phyloP scores from a whole-genome alignment of 495 filamentous ascomycete genomes.

The Neurospora terricola region DNA sequence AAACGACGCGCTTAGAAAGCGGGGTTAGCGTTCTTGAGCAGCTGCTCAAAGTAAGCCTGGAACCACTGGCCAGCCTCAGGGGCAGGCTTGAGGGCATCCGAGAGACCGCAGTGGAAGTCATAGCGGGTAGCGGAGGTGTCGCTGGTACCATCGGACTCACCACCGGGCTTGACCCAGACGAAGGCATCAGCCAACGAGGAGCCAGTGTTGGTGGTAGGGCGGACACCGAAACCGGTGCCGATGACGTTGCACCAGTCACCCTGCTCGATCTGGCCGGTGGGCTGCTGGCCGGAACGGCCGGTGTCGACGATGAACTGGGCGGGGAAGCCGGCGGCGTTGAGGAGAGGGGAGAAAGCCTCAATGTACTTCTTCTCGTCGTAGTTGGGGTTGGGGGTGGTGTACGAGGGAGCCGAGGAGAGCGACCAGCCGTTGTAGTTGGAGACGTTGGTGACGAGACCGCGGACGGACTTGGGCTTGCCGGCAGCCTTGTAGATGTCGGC shows the following conservation, averaged over 20 bases:
- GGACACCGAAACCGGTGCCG: conserved; percentile 63
- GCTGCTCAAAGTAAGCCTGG: conserved; percentile 67
- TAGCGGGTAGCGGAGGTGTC: conserved; percentile 53
- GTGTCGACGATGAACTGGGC: conserved; percentile 64
- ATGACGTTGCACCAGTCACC: conserved; percentile 82
- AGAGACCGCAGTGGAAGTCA: conserved; percentile 58
- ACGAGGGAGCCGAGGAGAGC: conserved; percentile 16
- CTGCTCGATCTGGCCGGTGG: conserved; percentile 50
- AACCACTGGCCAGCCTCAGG: conserved; percentile 75
- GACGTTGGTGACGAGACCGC: conserved; percentile 71
- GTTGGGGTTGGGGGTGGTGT: conserved; percentile 40
- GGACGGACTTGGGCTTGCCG: conserved; percentile 52
- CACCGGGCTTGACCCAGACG: conserved; percentile 79
- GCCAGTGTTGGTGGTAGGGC: conserved; percentile 55
- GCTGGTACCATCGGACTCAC: conserved; percentile 70
- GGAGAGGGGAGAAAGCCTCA: conserved; percentile 54
- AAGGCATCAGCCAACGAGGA: conserved; percentile 59
- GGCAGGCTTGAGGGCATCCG: conserved; percentile 51
- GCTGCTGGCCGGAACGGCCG: conserved; percentile 59
- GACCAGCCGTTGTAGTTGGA: conserved; percentile 68
- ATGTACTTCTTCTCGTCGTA: conserved; percentile 66
- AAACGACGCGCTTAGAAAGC: conserved; percentile 24
- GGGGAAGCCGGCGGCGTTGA: conserved; percentile 50
- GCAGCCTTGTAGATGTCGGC: conserved; percentile 57
- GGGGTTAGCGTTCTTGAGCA: conserved; percentile 60